These are phyloP conservation scores for Rhodotorula kratochvilovae DNA, from an alignment of 768 basidiomycete genomes.

Conservation along the genomic window DNA sequence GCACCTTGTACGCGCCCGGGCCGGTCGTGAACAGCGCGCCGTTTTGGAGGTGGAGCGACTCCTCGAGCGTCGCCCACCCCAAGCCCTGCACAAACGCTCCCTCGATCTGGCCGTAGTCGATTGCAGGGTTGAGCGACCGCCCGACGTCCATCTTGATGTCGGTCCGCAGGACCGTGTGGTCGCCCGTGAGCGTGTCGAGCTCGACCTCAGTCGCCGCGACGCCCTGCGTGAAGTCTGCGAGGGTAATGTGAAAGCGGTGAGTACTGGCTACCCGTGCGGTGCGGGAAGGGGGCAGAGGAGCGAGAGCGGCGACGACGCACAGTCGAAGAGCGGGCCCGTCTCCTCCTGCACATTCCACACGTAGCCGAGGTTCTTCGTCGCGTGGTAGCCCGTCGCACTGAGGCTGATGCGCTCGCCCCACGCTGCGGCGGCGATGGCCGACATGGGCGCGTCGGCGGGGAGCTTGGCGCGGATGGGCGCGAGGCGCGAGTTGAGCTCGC, in stretches of 20 bases:
- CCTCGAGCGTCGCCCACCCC: slow-evolving; percentile 41
- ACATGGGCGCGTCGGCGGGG: slow-evolving; percentile 35
- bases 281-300: too few relatives aligned
- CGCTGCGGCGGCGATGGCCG: slow-evolving; percentile 35
- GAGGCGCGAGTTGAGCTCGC: slow-evolving; percentile 40
- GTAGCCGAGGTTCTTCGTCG: slow-evolving; percentile 31
- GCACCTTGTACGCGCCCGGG: slow-evolving; percentile 21
- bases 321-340: slow-evolving; percentile 24
- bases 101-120: slow-evolving; percentile 44
- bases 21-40: slow-evolving; percentile 42
- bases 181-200: slow-evolving; percentile 41
- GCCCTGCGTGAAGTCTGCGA: slow-evolving; percentile 40
- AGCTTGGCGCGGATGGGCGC: slow-evolving; percentile 38
- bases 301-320: slow-evolving; percentile 7
- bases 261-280: too few relatives aligned
- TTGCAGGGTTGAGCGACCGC: slow-evolving; percentile 40
- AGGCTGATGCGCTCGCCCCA: slow-evolving; percentile 39
- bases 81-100: slow-evolving; percentile 39
- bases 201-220: slow-evolving; percentile 40
- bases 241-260: too few relatives aligned
- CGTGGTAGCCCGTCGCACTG: slow-evolving; percentile 29
- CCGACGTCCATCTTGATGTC: slow-evolving; percentile 40
- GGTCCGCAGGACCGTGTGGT: slow-evolving; percentile 31
- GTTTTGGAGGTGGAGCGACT: slow-evolving; percentile 40
- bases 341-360: slow-evolving; percentile 27